Evolutionary conservation across 371 early-diverging fungal species (phyloP).

Genomic region (Mucor indicus): DNA sequence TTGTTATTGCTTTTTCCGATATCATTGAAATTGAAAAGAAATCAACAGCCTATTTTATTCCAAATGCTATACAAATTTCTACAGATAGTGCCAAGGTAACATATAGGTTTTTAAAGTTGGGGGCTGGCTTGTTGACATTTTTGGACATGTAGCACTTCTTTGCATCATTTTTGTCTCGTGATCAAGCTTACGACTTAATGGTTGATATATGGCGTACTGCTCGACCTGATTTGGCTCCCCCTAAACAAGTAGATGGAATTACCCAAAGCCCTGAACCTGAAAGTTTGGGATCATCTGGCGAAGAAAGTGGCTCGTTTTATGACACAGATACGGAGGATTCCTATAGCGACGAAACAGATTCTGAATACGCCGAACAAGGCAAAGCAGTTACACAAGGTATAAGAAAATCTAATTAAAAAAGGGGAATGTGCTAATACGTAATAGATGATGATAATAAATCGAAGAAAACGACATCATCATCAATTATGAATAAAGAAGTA

Average conservation of each 20-base stretch:
- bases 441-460: neutral
- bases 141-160: conserved; percentile 60
- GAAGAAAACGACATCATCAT: conserved; percentile 11
- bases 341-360: neutral
- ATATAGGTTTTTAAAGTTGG: neutral
- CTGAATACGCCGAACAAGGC: neutral
- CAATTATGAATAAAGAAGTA: conserved; percentile 1
- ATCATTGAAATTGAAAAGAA: conserved; percentile 82
- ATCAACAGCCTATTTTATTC: conserved; percentile 79
- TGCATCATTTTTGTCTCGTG: conserved; percentile 80
- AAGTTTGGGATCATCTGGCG: neutral
- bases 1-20: conserved; percentile 80
- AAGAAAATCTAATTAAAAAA: too few relatives aligned
- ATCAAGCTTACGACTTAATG: conserved; percentile 69
- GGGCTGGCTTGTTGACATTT: neutral
- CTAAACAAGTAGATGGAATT: neutral
- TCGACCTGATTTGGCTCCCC: conserved; percentile 1
- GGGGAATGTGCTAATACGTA: neutral
- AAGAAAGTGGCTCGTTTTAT: conserved; percentile 18
- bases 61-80: conserved; percentile 81
- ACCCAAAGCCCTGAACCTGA: neutral
- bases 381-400: neutral
- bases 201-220: conserved; percentile 57
- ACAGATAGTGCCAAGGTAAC: conserved; percentile 64
- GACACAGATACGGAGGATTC: conserved; percentile 23